These are phyloP conservation scores for Alternaria dauci DNA, from an alignment of 2,329 filamentous ascomycete species.

Conservation along the genomic window DNA sequence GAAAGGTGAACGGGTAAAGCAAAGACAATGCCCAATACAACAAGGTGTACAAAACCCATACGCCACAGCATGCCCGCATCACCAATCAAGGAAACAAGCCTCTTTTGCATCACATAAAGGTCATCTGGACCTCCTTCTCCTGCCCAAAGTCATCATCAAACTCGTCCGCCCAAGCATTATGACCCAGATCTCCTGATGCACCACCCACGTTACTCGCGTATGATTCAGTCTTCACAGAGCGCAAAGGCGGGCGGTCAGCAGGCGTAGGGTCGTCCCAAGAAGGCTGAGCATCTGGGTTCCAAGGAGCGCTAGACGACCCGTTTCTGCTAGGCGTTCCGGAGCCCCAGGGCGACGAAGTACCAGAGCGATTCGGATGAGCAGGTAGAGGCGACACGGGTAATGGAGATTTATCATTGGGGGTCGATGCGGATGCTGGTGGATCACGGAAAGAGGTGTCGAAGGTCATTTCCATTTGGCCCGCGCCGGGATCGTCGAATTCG, in stretches of 20 bases:
- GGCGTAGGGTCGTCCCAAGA: conserved; percentile 28
- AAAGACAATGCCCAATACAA: not conserved
- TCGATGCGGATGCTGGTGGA: conserved; percentile 18
- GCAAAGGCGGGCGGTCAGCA: conserved; percentile 39
- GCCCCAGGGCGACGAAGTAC: conserved; percentile 21
- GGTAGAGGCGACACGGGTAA: conserved; percentile 3
- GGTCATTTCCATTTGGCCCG: conserved; percentile 51
- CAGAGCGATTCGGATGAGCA: conserved; percentile 4
- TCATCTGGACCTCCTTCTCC: conserved; percentile 60
- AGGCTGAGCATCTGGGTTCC: conserved; percentile 9
- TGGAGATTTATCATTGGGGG: conserved; percentile 16
- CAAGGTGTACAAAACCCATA: not conserved
- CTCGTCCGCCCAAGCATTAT: conserved; percentile 60
- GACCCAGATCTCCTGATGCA: conserved; percentile 31
- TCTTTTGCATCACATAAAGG: conserved; percentile 48
- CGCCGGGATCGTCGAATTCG: conserved; percentile 42
- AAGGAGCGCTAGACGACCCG: not conserved
- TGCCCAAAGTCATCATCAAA: conserved; percentile 57
- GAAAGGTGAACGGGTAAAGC: not conserved
- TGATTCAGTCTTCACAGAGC: conserved; percentile 40
- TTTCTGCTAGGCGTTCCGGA: not conserved
- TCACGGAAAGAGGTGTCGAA: conserved; percentile 54
- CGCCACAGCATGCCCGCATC: not conserved
- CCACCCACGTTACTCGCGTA: not conserved
- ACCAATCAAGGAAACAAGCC: not conserved